These are phyloP conservation scores for Huntiella abstrusa DNA, from an alignment of 2,329 filamentous ascomycete genomes.

Conservation along the genomic window DNA sequence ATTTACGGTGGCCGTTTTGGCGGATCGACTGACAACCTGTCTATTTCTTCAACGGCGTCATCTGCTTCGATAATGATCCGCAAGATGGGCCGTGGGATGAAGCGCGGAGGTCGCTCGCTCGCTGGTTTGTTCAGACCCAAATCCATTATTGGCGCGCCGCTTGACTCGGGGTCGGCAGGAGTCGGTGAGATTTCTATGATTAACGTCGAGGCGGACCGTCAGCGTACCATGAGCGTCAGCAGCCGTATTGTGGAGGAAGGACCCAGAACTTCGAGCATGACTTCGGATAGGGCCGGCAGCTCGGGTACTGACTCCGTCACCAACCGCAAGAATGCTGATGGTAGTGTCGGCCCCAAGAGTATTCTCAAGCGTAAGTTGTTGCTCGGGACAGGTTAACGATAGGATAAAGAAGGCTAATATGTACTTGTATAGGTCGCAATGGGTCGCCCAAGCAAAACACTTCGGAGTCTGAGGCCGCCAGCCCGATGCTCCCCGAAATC, in stretches of 20 bases:
- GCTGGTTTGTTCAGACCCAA: slow-evolving; percentile 92
- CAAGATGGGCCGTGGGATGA: slow-evolving; percentile 98
- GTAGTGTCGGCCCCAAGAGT: slow-evolving; percentile 45
- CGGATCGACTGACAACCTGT: slow-evolving; percentile 86
- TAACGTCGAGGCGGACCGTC: slow-evolving; percentile 82
- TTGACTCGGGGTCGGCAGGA: slow-evolving; percentile 30
- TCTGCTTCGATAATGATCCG: slow-evolving; percentile 86
- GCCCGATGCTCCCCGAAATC: slow-evolving; percentile 32
- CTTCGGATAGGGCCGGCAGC: slow-evolving; percentile 33
- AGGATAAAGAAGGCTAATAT: neutral
- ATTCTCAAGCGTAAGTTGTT: slow-evolving; percentile 63
- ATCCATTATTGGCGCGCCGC: slow-evolving; percentile 63
- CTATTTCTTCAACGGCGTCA: slow-evolving; percentile 75
- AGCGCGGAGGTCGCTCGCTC: slow-evolving; percentile 76
- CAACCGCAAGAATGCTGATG: slow-evolving; percentile 51
- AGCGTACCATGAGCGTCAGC: slow-evolving; percentile 32
- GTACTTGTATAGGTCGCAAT: slow-evolving; percentile 1
- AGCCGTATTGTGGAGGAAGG: slow-evolving; percentile 28
- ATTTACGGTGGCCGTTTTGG: slow-evolving; percentile 85
- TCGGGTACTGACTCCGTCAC: slow-evolving; percentile 41
- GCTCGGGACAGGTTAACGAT: neutral
- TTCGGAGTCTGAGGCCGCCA: slow-evolving; percentile 2
- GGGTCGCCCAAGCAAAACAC: slow-evolving; percentile 4
- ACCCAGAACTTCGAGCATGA: slow-evolving; percentile 51
- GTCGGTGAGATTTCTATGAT: slow-evolving; percentile 78